phyloP scores from a whole-genome alignment of 1,284 basidiomycete species.

The Puccinia brachypodii region DNA sequence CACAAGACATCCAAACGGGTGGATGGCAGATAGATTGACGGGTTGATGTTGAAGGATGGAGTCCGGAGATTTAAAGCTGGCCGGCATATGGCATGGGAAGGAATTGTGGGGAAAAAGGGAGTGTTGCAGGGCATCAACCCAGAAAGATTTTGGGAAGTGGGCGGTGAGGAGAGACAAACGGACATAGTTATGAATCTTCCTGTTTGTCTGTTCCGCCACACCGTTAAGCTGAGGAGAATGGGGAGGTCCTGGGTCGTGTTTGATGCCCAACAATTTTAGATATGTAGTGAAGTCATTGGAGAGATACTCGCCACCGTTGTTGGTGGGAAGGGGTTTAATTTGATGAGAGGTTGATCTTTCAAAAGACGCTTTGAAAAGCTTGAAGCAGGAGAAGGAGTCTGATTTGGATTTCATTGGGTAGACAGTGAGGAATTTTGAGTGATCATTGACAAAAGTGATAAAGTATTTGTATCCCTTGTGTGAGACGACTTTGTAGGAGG shows the following conservation, averaged over 20 bases:
- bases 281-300: not conserved
- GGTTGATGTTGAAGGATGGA: not conserved
- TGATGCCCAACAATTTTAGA: not conserved
- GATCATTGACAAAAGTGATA: slow-evolving; percentile 9
- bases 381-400: slow-evolving; percentile 52
- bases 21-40: not conserved
- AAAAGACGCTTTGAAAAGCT: slow-evolving; percentile 54
- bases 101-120: not conserved
- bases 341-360: slow-evolving; percentile 51
- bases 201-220: not conserved
- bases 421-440: not conserved
- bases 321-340: not conserved
- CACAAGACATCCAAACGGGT: not conserved
- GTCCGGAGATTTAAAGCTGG: not conserved
- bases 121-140: slow-evolving; percentile 12
- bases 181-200: not conserved
- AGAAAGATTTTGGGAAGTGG: not conserved
- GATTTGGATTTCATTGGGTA: slow-evolving; percentile 26
- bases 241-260: not conserved
- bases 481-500: not conserved
- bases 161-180: not conserved
- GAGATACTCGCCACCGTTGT: slow-evolving; percentile 27
- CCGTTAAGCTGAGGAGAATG: slow-evolving; percentile 28
- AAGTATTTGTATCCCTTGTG: not conserved
- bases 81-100: not conserved